A percentile compares a stretch with the other conserved stretches of the same genome.
phyloP scores from a whole-genome alignment of 352 stramenopile species.

The Phytophthora chlamydospora region DNA sequence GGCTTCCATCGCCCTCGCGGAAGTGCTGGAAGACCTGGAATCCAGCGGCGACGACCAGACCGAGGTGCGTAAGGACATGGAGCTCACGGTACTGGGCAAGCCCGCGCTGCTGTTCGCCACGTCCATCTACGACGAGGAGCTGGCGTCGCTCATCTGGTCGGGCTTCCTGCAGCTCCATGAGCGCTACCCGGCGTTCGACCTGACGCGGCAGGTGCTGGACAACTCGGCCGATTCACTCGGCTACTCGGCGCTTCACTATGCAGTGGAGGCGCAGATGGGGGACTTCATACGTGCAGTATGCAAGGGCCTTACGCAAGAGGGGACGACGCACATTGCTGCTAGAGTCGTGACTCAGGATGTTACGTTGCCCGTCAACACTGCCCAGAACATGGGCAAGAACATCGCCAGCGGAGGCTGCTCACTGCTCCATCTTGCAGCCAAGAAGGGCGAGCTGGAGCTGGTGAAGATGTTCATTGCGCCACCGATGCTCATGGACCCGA shows the following conservation, averaged over 20 bases:
- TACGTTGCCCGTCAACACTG: slow-evolving; percentile 64
- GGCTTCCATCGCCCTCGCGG: slow-evolving; percentile 27
- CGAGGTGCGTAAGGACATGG: slow-evolving; percentile 29
- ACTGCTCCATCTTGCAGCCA: slow-evolving; percentile 71
- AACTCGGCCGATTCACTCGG: slow-evolving; percentile 73
- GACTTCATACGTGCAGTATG: slow-evolving; percentile 49
- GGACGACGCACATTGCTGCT: slow-evolving; percentile 19
- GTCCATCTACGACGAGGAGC: slow-evolving; percentile 87
- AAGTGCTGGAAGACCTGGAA: slow-evolving; percentile 47
- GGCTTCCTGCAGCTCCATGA: slow-evolving; percentile 58
- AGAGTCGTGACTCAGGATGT: slow-evolving; percentile 65
- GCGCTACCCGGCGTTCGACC: slow-evolving; percentile 41
- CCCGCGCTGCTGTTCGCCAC: slow-evolving; percentile 77
- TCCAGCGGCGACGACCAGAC: slow-evolving; percentile 13
- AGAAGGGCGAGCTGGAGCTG: slow-evolving; percentile 60
- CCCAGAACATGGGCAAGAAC: slow-evolving; percentile 68
- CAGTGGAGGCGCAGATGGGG: slow-evolving; percentile 73
- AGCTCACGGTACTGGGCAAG: slow-evolving; percentile 79
- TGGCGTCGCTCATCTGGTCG: slow-evolving; percentile 67
- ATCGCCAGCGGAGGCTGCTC: slow-evolving; percentile 76
- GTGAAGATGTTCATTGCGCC: slow-evolving; percentile 50
- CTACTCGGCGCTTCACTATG: slow-evolving; percentile 78
- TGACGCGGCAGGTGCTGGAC: slow-evolving; percentile 71
- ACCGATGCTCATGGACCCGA: slow-evolving; percentile 38
- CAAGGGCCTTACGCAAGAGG: slow-evolving; percentile 27